Evolutionary conservation across 371 early-diverging fungal genomes (phyloP).

Genomic region (Haplosporangium sp.): DNA sequence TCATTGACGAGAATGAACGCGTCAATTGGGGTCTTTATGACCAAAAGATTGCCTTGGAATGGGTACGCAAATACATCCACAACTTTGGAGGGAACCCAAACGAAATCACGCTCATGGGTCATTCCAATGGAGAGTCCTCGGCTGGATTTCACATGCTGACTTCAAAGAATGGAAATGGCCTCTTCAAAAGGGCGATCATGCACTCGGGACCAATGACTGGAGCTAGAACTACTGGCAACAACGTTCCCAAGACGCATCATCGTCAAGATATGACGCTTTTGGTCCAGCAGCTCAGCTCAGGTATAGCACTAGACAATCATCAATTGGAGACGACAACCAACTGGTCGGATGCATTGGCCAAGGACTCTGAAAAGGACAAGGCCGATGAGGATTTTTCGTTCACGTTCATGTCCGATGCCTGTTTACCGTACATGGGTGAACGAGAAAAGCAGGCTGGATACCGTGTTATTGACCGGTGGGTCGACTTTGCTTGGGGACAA

Average conservation of each 20-base stretch:
- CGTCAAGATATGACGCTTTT: neutral
- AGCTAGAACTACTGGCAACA: neutral
- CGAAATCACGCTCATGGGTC: constrained; percentile 51
- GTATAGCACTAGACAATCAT: neutral
- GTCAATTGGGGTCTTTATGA: constrained; percentile 35
- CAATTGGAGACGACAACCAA: neutral
- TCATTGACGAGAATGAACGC: neutral
- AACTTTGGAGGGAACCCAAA: constrained; percentile 47
- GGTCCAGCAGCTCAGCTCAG: neutral
- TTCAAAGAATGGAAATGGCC: constrained; percentile 3
- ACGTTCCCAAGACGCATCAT: neutral
- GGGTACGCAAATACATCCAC: constrained; percentile 40
- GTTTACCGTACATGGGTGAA: constrained; percentile 30
- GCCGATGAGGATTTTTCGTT: constrained; percentile 9
- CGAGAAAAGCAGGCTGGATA: constrained; percentile 28
- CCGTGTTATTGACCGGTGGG: constrained; percentile 33
- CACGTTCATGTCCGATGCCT: constrained; percentile 49
- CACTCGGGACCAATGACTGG: constrained; percentile 15
- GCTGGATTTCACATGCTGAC: constrained; percentile 42
- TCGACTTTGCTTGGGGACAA: constrained; percentile 46
- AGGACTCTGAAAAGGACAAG: too few relatives aligned
- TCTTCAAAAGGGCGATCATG: constrained; percentile 49
- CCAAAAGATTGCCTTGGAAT: constrained; percentile 46
- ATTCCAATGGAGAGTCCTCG: constrained; percentile 35
- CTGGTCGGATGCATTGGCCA: too few relatives aligned